These are phyloP conservation scores for Brassica incana DNA, from an alignment of 345 rosid genomes.

Conservation along the genomic window DNA sequence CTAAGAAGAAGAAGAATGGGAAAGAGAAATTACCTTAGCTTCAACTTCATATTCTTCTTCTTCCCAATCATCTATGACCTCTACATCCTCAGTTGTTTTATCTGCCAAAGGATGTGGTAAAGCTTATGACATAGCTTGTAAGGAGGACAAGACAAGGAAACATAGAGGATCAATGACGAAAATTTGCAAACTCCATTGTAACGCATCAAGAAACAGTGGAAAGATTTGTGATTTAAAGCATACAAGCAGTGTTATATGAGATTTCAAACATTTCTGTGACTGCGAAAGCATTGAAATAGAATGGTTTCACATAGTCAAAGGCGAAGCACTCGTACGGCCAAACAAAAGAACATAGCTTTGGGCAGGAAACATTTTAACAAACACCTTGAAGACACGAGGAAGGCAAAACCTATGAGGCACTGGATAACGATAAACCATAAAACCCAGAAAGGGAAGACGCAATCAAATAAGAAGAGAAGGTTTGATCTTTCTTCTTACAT, in stretches of 20 bases:
- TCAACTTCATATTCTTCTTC: constrained; percentile 78
- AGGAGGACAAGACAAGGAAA: background rate
- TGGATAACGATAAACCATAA: background rate
- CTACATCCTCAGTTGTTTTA: constrained; percentile 52
- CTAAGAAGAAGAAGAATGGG: constrained; percentile 11
- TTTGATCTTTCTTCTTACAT: constrained; percentile 25
- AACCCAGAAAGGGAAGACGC: constrained; percentile 3
- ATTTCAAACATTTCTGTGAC: background rate
- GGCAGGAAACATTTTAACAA: constrained; percentile 31
- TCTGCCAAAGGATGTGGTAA: constrained; percentile 42
- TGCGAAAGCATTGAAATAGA: background rate
- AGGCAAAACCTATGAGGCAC: background rate
- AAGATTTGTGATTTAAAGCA: background rate
- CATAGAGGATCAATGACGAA: background rate
- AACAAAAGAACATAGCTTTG: background rate
- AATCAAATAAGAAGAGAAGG: background rate
- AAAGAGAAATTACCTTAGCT: constrained; percentile 45
- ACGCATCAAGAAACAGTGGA: background rate
- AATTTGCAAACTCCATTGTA: background rate
- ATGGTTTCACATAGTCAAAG: background rate
- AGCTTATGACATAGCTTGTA: constrained; percentile 15
- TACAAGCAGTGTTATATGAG: background rate
- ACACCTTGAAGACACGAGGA: constrained; percentile 27
- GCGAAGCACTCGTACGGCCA: constrained; percentile 1
- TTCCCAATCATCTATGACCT: constrained; percentile 67